Evolutionary conservation across 345 rosid genomes (phyloP), one percentile per base, ranked within the genome.

Genomic region (Cardamine chenopodiifolia): DNA sequence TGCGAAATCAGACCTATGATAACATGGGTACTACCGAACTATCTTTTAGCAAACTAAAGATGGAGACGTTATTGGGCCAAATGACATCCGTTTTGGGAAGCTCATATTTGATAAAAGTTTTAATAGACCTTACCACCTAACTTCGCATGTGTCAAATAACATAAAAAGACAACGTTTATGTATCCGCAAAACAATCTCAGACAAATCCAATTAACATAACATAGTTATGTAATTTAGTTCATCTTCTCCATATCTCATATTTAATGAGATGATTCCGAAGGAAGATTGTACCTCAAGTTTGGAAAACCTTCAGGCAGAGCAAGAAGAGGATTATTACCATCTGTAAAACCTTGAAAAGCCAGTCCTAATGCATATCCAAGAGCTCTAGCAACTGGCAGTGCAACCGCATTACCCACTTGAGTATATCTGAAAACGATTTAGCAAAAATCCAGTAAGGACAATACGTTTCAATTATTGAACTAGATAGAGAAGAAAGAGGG

Each of bases 391-490:
- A 90, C 94, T 0, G 91, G 97, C 15, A 87, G 88, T 0, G 98
- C 95, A 1, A 89, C 93, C 0, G 91, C 95, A 59, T 90, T 92
- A 0, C 98, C 96, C 0, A 89, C 92, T 81, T 87, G 98, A n/a
- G 62, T 81, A 19, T 92, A 92, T 71, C 96, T 90, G 26, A 54
- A 56, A 3, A 20, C 25, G 37, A 11, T 18, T 18, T 32, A 35
- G 39, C 39, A 31, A 47, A 34, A 17, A 3, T 11, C 34, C 52
- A 20, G 0, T 15, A 40, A 10, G n/a, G 6, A 29, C 7, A 37
- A 32, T 8, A 34, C 10, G 4, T 35, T 35, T 35, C 39, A 10
- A 2, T 35, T 9, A 10, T 35, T 35, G 39, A 34, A 34, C 37
- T 34, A 34, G 9, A 31, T 32, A 49, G 13, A 18, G n/a, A 6